Evolutionary conservation across 768 basidiomycete species (phyloP).

Genomic region (Trichaptum fuscoviolaceum): DNA sequence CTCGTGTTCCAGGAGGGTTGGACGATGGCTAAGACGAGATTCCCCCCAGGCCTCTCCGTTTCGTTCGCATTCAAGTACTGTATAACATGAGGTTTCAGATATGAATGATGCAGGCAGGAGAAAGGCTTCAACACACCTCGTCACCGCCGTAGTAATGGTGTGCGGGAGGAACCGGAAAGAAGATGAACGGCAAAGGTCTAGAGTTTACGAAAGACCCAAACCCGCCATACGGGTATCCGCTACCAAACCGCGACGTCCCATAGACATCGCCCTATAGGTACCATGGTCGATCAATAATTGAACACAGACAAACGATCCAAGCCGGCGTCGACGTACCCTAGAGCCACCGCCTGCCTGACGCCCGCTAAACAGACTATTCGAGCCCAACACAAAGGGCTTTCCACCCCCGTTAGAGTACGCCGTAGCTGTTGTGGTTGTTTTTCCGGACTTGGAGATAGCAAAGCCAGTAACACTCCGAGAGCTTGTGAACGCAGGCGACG

Average conservation of each 20-base stretch:
- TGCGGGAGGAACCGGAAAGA: slow-evolving; percentile 5
- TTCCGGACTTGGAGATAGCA: background rate
- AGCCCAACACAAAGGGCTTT: background rate
- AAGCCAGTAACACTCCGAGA: background rate
- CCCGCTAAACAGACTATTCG: slow-evolving; percentile 19
- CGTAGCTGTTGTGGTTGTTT: background rate
- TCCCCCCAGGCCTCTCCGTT: slow-evolving; percentile 6
- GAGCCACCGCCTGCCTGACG: slow-evolving; percentile 48
- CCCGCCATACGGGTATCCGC: slow-evolving; percentile 9
- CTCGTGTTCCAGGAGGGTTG: background rate
- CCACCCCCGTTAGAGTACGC: slow-evolving; percentile 1
- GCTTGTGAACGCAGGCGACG: background rate
- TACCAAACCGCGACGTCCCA: slow-evolving; percentile 26
- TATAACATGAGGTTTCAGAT: slow-evolving; percentile 5
- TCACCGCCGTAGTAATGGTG: background rate
- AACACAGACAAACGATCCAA: background rate
- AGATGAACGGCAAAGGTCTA: slow-evolving; percentile 6
- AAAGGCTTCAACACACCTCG: background rate
- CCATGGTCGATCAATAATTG: background rate
- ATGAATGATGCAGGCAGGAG: slow-evolving; percentile 1
- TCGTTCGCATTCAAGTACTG: slow-evolving; percentile 3
- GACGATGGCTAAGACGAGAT: background rate
- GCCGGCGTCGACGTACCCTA: slow-evolving; percentile 7
- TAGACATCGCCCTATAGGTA: background rate
- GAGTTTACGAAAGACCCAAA: slow-evolving; percentile 1